phyloP scores from a whole-genome alignment of 331 rosid genomes.

The Quercus lobata region DNA sequence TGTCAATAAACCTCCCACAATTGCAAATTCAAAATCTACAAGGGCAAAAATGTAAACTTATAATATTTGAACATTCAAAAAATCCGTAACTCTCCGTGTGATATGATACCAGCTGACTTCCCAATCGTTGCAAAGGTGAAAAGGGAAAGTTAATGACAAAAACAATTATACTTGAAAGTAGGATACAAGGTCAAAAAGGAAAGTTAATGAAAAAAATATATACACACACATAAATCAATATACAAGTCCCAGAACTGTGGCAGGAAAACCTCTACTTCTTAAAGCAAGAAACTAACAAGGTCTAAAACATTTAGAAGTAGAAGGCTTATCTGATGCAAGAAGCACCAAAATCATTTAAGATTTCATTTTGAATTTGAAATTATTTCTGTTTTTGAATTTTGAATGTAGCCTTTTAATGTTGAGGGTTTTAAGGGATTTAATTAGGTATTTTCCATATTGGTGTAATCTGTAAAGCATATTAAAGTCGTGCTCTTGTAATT shows the following conservation, averaged over 20 bases:
- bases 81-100: background rate
- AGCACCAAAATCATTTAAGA: too few species aligned
- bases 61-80: background rate
- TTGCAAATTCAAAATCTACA: conserved; percentile 2
- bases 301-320: background rate
- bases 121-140: background rate
- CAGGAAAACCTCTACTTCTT: background rate
- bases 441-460: too few species aligned
- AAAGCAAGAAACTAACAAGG: background rate
- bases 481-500: too few species aligned
- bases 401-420: too few species aligned
- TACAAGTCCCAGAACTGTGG: background rate
- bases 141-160: background rate
- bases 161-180: background rate
- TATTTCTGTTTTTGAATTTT: too few species aligned
- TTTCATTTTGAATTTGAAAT: too few species aligned
- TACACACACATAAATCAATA: too few species aligned
- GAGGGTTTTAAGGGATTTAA: too few species aligned
- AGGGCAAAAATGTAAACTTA: background rate
- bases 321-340: too few species aligned
- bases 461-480: too few species aligned
- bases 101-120: background rate
- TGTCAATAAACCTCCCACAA: background rate
- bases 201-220: too few species aligned
- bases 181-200: background rate